Evolutionary conservation across 2,329 filamentous ascomycete genomes (phyloP), one percentile per base, ranked within the genome.

Genomic region (Cytospora piceicola): DNA sequence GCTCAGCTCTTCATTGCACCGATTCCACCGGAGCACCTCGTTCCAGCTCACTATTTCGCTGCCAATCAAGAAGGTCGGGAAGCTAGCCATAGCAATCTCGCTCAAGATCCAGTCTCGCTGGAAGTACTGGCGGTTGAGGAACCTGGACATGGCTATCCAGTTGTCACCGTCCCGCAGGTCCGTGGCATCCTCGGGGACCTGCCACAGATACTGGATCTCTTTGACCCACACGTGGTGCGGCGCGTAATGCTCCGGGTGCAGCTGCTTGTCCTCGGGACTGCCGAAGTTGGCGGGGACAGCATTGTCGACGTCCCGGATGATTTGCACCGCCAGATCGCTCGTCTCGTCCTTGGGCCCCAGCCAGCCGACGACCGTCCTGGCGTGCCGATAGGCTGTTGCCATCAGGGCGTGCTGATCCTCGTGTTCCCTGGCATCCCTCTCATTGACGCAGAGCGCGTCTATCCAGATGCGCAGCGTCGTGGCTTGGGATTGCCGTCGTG

Each of bases 81-180:
- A 75, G 2, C 75, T 71, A 1, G 74, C 74, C 67, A 76, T 69
- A 42, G 75, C 70, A 46, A 78, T 71, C 67, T 78, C 76, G 55
- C 76, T 76, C 1, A 78, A 69, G 55, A 78, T 77, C 76, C 76
- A 78, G 1, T 72, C 73, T 8, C 76, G 74, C 34, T 75, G 73
- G 60, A 78, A 78, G 61, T 75, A 77, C 2, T 72, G 71, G 5
- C 76, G 71, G 36, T 64, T 69, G 49, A 77, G 67, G 52, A 78
- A 76, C 53, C 74, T 73, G 11, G 69, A 64, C 63, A 70, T 68
- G 66, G 71, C 72, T 2, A 71, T 49, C 42, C 70, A 72, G 14
- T 70, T 68, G 11, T 71, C 9, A 5, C 9, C 17, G 0, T 62
- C 52, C 24, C 60, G 52, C 8, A 56, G 27, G 32, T 62, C 60